These are phyloP conservation scores for Xylaria flabelliformis DNA, from an alignment of 495 filamentous ascomycete genomes.

Conservation along the genomic window DNA sequence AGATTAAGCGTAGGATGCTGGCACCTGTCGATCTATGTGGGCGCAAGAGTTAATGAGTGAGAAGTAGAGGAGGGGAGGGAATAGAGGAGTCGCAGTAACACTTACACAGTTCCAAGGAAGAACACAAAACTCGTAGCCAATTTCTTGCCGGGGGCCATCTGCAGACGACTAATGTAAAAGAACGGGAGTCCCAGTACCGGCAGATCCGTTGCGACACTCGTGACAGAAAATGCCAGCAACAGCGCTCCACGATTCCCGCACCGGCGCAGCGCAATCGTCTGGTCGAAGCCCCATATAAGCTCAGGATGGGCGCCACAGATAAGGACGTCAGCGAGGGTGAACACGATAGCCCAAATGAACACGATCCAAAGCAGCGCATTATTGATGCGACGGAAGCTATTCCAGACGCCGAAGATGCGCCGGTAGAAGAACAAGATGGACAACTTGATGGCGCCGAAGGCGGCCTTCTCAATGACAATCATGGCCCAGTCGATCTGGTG, in stretches of 20 bases:
- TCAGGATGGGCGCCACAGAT: conserved; percentile 19
- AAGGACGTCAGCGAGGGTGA: conserved; percentile 14
- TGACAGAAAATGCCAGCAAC: conserved; percentile 21
- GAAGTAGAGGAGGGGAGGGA: neutral
- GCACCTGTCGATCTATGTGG: conserved; percentile 18
- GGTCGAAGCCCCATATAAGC: conserved; percentile 22
- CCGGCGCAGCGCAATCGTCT: conserved; percentile 15
- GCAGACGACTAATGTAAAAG: conserved; percentile 22
- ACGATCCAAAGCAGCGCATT: conserved; percentile 19
- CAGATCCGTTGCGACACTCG: conserved; percentile 21
- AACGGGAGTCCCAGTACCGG: conserved; percentile 19
- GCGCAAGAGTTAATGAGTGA: neutral
- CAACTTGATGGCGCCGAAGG: conserved; percentile 21
- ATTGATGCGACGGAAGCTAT: conserved; percentile 13
- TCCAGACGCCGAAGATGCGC: conserved; percentile 22
- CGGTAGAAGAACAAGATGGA: conserved; percentile 24
- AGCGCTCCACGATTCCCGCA: conserved; percentile 24
- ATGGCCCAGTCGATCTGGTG: conserved; percentile 25
- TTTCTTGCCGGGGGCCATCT: conserved; percentile 21
- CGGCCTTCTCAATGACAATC: conserved; percentile 22
- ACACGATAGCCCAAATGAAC: neutral
- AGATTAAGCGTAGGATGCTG: conserved; percentile 24
- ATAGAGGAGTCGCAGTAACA: neutral
- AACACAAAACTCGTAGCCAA: conserved; percentile 20
- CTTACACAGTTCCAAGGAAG: conserved; percentile 19